Base-by-base conservation (phyloP, 2,329 filamentous ascomycete genomes). In the Curvularia spicifera region DNA sequence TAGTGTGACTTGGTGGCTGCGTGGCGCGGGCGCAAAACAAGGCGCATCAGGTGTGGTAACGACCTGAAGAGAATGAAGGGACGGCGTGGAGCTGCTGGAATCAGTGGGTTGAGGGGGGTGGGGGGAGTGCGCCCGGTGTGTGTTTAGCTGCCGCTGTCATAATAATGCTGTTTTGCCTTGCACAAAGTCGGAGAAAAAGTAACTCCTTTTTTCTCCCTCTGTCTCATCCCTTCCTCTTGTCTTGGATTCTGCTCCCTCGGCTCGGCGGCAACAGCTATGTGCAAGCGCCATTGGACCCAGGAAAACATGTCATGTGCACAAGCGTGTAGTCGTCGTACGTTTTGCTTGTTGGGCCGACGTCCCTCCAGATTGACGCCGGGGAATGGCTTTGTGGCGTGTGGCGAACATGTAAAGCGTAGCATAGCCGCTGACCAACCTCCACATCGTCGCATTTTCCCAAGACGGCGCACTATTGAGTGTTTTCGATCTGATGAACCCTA, bases 51-150 rank as follows among this genome's bases (percentile, higher is more conserved):
- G 24, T 10, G 12, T 26, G 29, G 20, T 9, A 48, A 4, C 26
- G 6, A 28, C 6, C 4, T 7, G 31, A 31, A 35, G 1, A 35
- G 33, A 15, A 35, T 35, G 13, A 35, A 6, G 1, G 26, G 26
- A 28, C 20, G 20, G 5, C 46, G 24, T 28, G 15, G 7, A 12
- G 33, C 33, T 12, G 33, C 33, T 49, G 46, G 33, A 39, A 49
- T 49, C 31, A 49, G 28, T 26, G 33, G 33, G 33, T 18, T 26
- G 46, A 49, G 33, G 46, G 46, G 46, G 46, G 46, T 49, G 33
- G 46, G 35, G 13, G 18, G 9, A 28, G 26, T 7, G 6, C 26
- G 26, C 10, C 4, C 20, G 33, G 46, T 33, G 22, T 7, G 4
- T 24, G 22, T 31, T 28, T 49, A 49, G 46, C 22, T 24, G 46